A percentile compares a stretch with the other conserved stretches of the same genome.
Evolutionary conservation across 1,139 yeast genomes (phyloP).

Genomic region (Suhomyces yuchorum): DNA sequence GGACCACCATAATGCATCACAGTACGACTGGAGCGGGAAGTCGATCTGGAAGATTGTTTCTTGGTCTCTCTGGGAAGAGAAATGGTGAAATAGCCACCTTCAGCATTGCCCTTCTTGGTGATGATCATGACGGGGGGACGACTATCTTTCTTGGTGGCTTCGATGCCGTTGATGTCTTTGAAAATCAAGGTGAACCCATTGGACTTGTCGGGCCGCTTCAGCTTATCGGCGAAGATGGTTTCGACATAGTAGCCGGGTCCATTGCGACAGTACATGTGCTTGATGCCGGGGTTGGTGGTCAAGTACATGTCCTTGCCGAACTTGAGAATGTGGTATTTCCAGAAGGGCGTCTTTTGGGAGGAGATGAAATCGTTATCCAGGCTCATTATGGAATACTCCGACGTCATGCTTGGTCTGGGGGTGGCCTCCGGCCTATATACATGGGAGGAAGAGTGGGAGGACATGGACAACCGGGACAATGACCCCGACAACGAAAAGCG

Average conservation of each 20-base stretch:
- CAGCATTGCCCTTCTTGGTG: conserved; percentile 27
- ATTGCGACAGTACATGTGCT: conserved; percentile 55
- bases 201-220: conserved; percentile 14
- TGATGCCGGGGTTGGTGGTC: conserved; percentile 60
- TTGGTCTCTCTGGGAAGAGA: conserved; percentile 19
- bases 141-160: conserved; percentile 19
- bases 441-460: not conserved
- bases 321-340: conserved; percentile 62
- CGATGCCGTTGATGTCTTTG: conserved; percentile 32
- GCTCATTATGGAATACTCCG: conserved; percentile 14
- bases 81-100: conserved; percentile 37
- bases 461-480: conserved; percentile 13
- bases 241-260: conserved; percentile 61
- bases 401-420: conserved; percentile 14
- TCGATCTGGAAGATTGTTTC: not conserved
- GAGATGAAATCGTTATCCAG: conserved; percentile 14
- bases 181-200: conserved; percentile 38
- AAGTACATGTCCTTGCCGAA: conserved; percentile 54
- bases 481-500: conserved; percentile 15
- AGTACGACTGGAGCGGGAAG: not conserved
- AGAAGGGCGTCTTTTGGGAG: conserved; percentile 37
- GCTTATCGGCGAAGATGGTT: conserved; percentile 25
- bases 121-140: conserved; percentile 34
- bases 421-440: conserved; percentile 5
- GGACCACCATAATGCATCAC: conserved; percentile 12